Evolutionary conservation across 495 filamentous ascomycete genomes (phyloP), one percentile per base, ranked within the genome.

Genomic region (Penicillium alfredii): DNA sequence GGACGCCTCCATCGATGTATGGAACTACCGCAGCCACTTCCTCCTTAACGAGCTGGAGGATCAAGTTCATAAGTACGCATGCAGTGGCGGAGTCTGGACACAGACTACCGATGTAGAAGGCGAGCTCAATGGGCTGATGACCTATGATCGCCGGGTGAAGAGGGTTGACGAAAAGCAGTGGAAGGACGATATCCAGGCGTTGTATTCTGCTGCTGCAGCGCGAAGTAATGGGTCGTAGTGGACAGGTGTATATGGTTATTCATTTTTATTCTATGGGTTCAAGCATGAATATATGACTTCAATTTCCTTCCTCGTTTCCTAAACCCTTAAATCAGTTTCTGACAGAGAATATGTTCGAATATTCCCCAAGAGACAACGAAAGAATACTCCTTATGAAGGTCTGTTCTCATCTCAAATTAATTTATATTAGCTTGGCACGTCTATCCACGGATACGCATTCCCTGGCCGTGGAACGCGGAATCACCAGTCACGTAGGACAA

Each of bases 101-200:
- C 80, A 84, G 53, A 83, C 80, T 1, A 81, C 78, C 1, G 80
- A 85, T 47, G 79, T 85, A 7, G 81, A 85, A 53, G 79, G 78
- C n/a, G 81, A 85, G 56, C 74, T 83, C 29, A 85, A 85, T 45
- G 81, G 81, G 4, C 51, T 85, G 36, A 55, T 81, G 40, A 82
- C 78, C 2, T 82, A 82, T 38, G 80, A 85, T 56, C 74, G 81
- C 37, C 33, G 60, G 1, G 14, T 82, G 1, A 52, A 73, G 35
- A 61, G 78, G 12, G 66, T 72, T 2, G 59, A 83, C 50, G 61
- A 60, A 40, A 50, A 53, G 22, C 74, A 78, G 60, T 83, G 80
- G 80, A 64, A 63, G 38, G 49, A 38, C 2, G 80, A 83, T 53
- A 78, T 83, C 25, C 45, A 71, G 53, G 72, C 57, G 4, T 50